A percentile compares a stretch with the other conserved stretches of the same genome.
Evolutionary conservation across 768 basidiomycete species (phyloP).

Genomic region (Lepiota venenata): DNA sequence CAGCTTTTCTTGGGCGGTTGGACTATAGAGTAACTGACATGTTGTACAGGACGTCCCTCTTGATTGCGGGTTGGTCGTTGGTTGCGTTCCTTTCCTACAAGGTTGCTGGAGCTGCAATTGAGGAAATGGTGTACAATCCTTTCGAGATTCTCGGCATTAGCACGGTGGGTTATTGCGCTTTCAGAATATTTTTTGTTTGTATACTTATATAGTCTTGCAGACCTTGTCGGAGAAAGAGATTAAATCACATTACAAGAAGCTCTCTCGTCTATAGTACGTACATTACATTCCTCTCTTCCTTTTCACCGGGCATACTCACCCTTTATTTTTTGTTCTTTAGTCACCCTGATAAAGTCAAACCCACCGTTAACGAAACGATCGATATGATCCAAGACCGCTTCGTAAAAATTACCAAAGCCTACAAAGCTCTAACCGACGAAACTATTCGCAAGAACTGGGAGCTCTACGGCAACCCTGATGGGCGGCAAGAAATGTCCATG

Average conservation of each 20-base stretch:
- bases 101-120: constrained; percentile 51
- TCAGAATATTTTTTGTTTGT: neutral
- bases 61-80: constrained; percentile 70
- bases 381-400: constrained; percentile 86
- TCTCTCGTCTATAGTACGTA: constrained; percentile 81
- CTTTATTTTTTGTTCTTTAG: constrained; percentile 34
- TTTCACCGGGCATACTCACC: neutral
- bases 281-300: neutral
- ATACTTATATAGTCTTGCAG: constrained; percentile 30
- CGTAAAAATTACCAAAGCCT: constrained; percentile 94
- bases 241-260: constrained; percentile 91
- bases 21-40: constrained; percentile 3
- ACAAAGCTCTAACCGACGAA: constrained; percentile 94
- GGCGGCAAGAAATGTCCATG: constrained; percentile 90
- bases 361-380: constrained; percentile 76
- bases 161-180: constrained; percentile 41
- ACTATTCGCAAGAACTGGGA: constrained; percentile 88
- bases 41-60: constrained; percentile 51
- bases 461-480: constrained; percentile 92
- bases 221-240: constrained; percentile 82
- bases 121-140: constrained; percentile 83
- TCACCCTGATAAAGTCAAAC: constrained; percentile 95
- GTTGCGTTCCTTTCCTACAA: constrained; percentile 69
- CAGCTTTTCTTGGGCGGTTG: neutral
- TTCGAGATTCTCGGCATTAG: constrained; percentile 88